phyloP scores from a whole-genome alignment of 164 flowering plant genomes.

The Umbilicus rupestris region DNA sequence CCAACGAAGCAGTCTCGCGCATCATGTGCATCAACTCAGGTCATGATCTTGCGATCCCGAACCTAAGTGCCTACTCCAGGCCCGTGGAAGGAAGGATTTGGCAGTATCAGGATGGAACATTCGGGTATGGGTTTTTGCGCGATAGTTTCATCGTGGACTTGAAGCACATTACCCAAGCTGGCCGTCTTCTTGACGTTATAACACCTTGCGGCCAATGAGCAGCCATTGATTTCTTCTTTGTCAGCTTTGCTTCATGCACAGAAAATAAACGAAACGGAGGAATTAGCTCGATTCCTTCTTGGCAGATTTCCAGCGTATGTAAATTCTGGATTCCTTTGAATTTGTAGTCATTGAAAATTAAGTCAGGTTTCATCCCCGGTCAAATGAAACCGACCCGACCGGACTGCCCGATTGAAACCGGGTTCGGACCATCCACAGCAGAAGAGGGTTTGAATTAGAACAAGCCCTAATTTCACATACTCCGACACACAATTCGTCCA shows the following conservation, averaged over 20 bases:
- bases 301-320: no score
- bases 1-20: conserved; percentile 39
- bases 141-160: conserved; percentile 57
- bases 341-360: no score
- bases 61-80: conserved; percentile 27
- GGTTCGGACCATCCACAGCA: neutral
- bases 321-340: no score
- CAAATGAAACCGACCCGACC: no score
- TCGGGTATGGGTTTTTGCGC: conserved; percentile 83
- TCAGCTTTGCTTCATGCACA: neutral
- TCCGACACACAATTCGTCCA: neutral
- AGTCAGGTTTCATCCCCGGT: no score
- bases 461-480: conserved; percentile 6
- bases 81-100: conserved; percentile 74
- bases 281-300: no score
- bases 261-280: no score
- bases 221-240: no score
- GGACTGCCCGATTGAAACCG: no score
- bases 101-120: conserved; percentile 70
- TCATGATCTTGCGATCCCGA: conserved; percentile 52
- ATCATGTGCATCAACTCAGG: conserved; percentile 61
- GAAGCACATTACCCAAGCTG: conserved; percentile 48
- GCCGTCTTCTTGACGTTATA: conserved; percentile 40
- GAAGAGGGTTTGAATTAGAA: neutral
- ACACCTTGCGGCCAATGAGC: conserved; percentile 20